Conservation (phyloP, 2,329 filamentous ascomycete species). For the Alternaria longipes region DNA sequence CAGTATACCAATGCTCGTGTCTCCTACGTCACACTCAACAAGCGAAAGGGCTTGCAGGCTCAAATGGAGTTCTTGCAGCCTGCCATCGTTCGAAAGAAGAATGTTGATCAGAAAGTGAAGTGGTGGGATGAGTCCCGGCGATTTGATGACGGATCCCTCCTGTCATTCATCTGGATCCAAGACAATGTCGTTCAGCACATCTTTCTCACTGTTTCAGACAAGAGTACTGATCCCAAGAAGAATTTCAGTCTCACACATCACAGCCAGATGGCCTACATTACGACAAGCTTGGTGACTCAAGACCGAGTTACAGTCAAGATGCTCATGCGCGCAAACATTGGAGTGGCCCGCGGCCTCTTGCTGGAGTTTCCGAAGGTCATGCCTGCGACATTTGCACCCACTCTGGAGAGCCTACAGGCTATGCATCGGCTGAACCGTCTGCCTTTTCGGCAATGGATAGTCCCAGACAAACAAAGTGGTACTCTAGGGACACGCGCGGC, state of each 20-base stretch:
- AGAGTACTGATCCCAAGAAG: slow-evolving; percentile 15
- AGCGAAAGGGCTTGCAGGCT: slow-evolving; percentile 28
- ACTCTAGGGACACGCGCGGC: not conserved
- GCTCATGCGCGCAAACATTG: slow-evolving; percentile 22
- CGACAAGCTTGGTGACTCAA: slow-evolving; percentile 25
- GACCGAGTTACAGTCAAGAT: slow-evolving; percentile 23
- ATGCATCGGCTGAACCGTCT: slow-evolving; percentile 38
- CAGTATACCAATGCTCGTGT: slow-evolving; percentile 32
- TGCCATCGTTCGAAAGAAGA: slow-evolving; percentile 18
- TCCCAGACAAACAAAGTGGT: slow-evolving; percentile 25
- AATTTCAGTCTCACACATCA: slow-evolving; percentile 20
- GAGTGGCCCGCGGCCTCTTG: slow-evolving; percentile 25
- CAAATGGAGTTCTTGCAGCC: slow-evolving; percentile 38
- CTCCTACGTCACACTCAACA: slow-evolving; percentile 27
- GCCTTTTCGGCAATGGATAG: slow-evolving; percentile 41
- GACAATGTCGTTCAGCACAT: slow-evolving; percentile 29
- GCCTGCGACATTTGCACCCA: slow-evolving; percentile 42
- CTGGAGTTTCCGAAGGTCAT: slow-evolving; percentile 42
- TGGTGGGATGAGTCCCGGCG: slow-evolving; percentile 46
- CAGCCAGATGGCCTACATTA: slow-evolving; percentile 21
- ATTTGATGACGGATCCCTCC: slow-evolving; percentile 34
- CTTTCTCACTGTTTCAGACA: slow-evolving; percentile 37
- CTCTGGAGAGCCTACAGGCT: slow-evolving; percentile 34
- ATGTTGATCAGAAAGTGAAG: slow-evolving; percentile 14
- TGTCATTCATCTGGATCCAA: slow-evolving; percentile 37